Percentiles rank a stretch among this genome's conserved stretches.
These are phyloP conservation scores for Coelastrella sp. DNA, from an alignment of 139 green algal species.

Conservation along the genomic window DNA sequence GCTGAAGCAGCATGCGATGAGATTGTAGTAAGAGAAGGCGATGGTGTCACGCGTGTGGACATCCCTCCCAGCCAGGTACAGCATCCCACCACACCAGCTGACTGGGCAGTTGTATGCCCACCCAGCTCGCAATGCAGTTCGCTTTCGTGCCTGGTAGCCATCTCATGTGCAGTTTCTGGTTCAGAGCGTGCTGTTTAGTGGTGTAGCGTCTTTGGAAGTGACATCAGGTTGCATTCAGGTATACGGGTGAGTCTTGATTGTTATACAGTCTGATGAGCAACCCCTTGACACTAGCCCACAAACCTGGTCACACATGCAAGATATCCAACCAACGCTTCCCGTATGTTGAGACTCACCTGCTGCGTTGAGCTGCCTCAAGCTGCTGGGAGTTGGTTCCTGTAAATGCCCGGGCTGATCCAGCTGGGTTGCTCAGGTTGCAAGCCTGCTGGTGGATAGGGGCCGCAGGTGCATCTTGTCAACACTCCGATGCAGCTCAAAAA, in stretches of 20 bases:
- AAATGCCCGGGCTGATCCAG: no score
- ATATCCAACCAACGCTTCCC: background rate
- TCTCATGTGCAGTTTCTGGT: background rate
- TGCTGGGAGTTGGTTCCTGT: background rate
- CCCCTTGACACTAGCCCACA: background rate
- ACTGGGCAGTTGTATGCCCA: background rate
- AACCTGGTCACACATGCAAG: background rate
- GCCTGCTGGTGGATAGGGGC: no score
- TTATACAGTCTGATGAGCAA: background rate
- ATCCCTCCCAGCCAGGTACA: constrained; percentile 3
- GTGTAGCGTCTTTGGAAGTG: constrained; percentile 30
- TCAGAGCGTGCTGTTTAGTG: background rate
- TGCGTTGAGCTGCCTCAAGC: background rate
- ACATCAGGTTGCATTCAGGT: constrained; percentile 15
- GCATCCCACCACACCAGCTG: background rate
- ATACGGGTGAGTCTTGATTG: background rate
- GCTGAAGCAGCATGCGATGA: background rate
- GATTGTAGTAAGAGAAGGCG: background rate
- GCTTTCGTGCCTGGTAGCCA: background rate
- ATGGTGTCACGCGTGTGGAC: constrained; percentile 4
- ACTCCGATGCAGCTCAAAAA: background rate
- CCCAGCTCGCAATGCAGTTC: background rate
- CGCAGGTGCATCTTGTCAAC: background rate
- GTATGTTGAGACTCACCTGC: background rate
- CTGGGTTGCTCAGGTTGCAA: no score